Base-by-base conservation (phyloP, 768 basidiomycete species). In the Trametes maxima region DNA sequence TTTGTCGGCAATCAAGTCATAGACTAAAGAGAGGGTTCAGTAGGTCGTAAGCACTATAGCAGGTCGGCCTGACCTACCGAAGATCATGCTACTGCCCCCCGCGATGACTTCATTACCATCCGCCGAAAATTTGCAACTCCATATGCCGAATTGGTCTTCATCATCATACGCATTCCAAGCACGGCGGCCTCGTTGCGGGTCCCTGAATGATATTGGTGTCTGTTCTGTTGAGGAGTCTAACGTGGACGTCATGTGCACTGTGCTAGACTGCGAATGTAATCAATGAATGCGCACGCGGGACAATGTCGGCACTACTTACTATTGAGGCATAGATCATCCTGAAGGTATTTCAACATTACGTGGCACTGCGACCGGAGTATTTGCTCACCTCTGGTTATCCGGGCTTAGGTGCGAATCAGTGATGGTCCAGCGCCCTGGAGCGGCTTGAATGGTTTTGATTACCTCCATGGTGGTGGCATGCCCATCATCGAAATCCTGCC, bases 51-150 rank as follows among this genome's bases (percentile, higher is more conserved):
- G 5, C 11, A 39, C 2, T 25, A 14, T 8, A 33, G 57, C n/a
- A 7, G 33, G 21, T 37, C 22, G 22, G 3, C 7, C 13, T 11
- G 22, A 28, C 68, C 49, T 69, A 85, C 90, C 90, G 68, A 90
- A 91, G 25, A 92, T 85, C 39, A 88, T 86, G 10, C 91, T 90
- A 40, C 83, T 87, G 2, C 93, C 95, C 13, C 96, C 96, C 28
- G 96, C 96, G 45, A 99, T 84, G 19, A 98, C 87, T 74, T 99
- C 97, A 48, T 90, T 92, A 0, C 94, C 95, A 68, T 98, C 96
- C 7, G 95, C 94, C 37, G 95, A 98, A 73, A 98, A 98, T 44
- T 92, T 85, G 71, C 96, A 94, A 64, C 92, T 94, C 88, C 92
- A 99, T 55, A 98, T 91, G 49, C 90, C 85, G 60, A 86, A 88